Percentiles rank a stretch among this genome's conserved stretches.
Evolutionary conservation across 139 green algal species (phyloP).

Genomic region (Micractinium sp.): DNA sequence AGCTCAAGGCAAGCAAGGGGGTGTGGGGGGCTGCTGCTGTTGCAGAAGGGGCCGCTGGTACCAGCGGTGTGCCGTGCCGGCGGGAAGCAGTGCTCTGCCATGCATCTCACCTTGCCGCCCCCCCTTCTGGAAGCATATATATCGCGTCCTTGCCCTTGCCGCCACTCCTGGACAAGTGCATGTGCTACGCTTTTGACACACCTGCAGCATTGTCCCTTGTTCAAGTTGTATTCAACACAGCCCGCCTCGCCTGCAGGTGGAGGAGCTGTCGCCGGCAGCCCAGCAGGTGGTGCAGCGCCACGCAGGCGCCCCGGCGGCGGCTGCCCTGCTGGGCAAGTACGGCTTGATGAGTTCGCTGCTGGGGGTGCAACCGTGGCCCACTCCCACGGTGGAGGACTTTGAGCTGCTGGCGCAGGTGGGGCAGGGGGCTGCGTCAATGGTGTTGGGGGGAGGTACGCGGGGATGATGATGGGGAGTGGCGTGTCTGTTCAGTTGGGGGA

Average conservation of each 20-base stretch:
- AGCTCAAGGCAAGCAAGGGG: constrained; percentile 41
- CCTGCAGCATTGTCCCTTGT: too few relatives aligned
- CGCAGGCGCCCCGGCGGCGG: background rate
- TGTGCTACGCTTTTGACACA: too few relatives aligned
- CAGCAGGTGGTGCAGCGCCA: constrained; percentile 73
- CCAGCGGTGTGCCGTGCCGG: too few relatives aligned
- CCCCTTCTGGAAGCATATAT: too few relatives aligned
- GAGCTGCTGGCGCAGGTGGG: constrained; percentile 42
- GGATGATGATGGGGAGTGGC: too few relatives aligned
- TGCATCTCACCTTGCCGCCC: too few relatives aligned
- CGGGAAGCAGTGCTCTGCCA: too few relatives aligned
- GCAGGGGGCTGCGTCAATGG: background rate
- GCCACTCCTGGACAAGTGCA: too few relatives aligned
- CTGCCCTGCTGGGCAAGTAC: constrained; percentile 34
- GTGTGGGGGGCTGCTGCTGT: background rate
- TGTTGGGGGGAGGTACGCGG: background rate
- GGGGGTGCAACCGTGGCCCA: constrained; percentile 56
- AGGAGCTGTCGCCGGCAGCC: constrained; percentile 57
- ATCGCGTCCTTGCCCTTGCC: too few relatives aligned
- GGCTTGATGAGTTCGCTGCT: background rate
- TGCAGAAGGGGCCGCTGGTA: too few relatives aligned
- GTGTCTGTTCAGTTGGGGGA: too few relatives aligned
- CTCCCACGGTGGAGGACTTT: constrained; percentile 53
- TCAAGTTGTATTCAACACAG: too few relatives aligned
- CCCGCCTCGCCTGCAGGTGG: constrained; percentile 34